These are phyloP conservation scores for Globisporangium cylindrosporum DNA, from an alignment of 352 stramenopile genomes.

Conservation along the genomic window DNA sequence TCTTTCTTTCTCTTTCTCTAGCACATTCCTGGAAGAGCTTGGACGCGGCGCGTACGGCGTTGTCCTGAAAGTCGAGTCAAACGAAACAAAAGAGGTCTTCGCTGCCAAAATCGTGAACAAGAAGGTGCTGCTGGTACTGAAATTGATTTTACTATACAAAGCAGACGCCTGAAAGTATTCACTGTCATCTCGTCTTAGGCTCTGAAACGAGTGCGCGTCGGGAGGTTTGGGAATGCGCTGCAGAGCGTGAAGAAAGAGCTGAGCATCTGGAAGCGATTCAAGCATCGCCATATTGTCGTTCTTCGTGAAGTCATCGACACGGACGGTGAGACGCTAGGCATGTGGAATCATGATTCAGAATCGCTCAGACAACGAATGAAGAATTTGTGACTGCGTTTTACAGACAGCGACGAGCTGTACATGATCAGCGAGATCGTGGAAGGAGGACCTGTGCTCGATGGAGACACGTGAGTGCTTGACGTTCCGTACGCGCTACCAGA, in stretches of 20 bases:
- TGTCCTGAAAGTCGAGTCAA: slow-evolving; percentile 66
- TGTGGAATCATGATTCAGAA: too few relatives aligned
- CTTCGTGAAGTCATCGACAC: slow-evolving; percentile 96
- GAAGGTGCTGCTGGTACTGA: slow-evolving; percentile 20
- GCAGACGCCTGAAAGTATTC: background rate
- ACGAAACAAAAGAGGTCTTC: slow-evolving; percentile 67
- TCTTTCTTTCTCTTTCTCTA: slow-evolving; percentile 16
- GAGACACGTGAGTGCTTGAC: slow-evolving; percentile 43
- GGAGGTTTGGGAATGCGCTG: slow-evolving; percentile 69
- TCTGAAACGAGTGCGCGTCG: slow-evolving; percentile 66
- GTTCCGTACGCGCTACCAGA: too few relatives aligned
- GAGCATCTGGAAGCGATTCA: slow-evolving; percentile 96
- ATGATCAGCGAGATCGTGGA: slow-evolving; percentile 85
- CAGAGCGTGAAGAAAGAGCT: slow-evolving; percentile 91
- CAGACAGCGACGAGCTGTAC: slow-evolving; percentile 76
- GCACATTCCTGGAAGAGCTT: slow-evolving; percentile 70
- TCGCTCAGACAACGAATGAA: background rate
- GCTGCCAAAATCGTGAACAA: slow-evolving; percentile 80
- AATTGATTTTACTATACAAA: background rate
- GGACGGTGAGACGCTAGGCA: slow-evolving; percentile 33
- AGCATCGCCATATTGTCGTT: slow-evolving; percentile 93
- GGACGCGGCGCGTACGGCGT: slow-evolving; percentile 72
- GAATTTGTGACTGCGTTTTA: background rate
- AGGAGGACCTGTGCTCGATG: slow-evolving; percentile 62
- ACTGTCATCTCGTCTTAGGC: background rate